Base-by-base conservation (phyloP, 345 rosid species). In the Fremontodendron californicum region DNA sequence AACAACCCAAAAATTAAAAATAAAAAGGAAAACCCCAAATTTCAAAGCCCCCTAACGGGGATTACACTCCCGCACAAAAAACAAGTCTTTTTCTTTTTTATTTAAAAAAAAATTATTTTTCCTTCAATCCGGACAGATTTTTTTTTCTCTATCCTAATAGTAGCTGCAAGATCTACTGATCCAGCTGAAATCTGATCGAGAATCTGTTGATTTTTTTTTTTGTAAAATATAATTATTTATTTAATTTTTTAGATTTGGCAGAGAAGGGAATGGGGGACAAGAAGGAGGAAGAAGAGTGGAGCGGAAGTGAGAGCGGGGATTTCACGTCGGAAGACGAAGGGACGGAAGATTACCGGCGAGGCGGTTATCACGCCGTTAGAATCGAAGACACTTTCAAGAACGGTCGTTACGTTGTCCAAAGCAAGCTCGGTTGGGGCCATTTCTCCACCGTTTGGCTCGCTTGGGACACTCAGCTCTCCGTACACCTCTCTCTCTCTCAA, bases 381-480 rank as follows among this genome's bases (percentile, higher is more conserved):
- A 81, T 91, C 71, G 88, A 90, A 21, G 96, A 91, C 65, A 13
- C 87, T 21, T 91, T 91, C 81, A 89, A 84, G 81, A 86, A 84
- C 82, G 93, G 89, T 1, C 88, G 89, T 8, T 91, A 89, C 63
- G 88, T 87, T 4, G 93, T 91, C 25, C 93, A 89, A 81, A 78
- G 86, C 63, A 89, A 91, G 82, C 94, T 91, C 45, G 94, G 92
- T 9, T 91, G 94, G 94, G 94, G 94, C 31, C 92, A 91, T 83
- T 91, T 91, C 88, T 91, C 95, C 60, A 91, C 95, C 69, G 95
- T 91, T 66, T 91, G 95, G 95, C 95, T 91, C 71, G 90, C 89
- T 58, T 91, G 93, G 93, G 95, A 89, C 78, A 83, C 89, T 18
- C 87, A 73, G 0, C 81, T 78, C 25, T 82, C 88, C 4, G 95